These are phyloP conservation scores for Candida sp. DNA, from an alignment of 1,139 yeast species.

Conservation along the genomic window DNA sequence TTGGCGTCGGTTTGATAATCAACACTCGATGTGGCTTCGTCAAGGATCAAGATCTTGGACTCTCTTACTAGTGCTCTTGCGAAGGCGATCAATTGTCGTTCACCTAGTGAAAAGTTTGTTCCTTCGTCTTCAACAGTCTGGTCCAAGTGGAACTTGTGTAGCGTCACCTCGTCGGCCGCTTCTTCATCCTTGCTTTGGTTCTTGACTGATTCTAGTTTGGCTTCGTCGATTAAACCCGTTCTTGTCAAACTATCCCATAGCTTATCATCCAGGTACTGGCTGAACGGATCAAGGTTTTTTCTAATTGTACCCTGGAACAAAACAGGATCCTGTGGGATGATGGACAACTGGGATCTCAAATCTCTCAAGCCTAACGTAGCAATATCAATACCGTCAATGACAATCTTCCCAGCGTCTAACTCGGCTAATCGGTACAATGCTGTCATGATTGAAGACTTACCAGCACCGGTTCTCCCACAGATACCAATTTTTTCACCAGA, in stretches of 20 bases:
- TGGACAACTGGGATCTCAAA: slow-evolving; percentile 38
- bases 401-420: slow-evolving; percentile 52
- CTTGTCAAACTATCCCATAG: slow-evolving; percentile 51
- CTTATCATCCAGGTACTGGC: slow-evolving; percentile 35
- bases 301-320: slow-evolving; percentile 44
- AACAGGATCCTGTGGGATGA: slow-evolving; percentile 52
- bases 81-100: slow-evolving; percentile 56
- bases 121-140: slow-evolving; percentile 59
- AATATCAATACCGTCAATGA: slow-evolving; percentile 66
- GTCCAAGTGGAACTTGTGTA: slow-evolving; percentile 54
- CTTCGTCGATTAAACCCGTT: slow-evolving; percentile 39
- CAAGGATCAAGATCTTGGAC: slow-evolving; percentile 53
- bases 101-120: slow-evolving; percentile 58
- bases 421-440: slow-evolving; percentile 69
- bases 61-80: slow-evolving; percentile 57
- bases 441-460: slow-evolving; percentile 71
- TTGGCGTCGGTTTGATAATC: slow-evolving; percentile 59
- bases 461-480: slow-evolving; percentile 85
- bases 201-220: slow-evolving; percentile 26
- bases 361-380: slow-evolving; percentile 37
- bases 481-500: slow-evolving; percentile 71
- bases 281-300: slow-evolving; percentile 47
- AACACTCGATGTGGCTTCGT: slow-evolving; percentile 62
- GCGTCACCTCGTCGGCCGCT: slow-evolving; percentile 19
- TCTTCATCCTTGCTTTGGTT: slow-evolving; percentile 25